Evolutionary conservation across 2,329 filamentous ascomycete genomes (phyloP).

Genomic region (Ophiocordyceps camponoti-floridani): DNA sequence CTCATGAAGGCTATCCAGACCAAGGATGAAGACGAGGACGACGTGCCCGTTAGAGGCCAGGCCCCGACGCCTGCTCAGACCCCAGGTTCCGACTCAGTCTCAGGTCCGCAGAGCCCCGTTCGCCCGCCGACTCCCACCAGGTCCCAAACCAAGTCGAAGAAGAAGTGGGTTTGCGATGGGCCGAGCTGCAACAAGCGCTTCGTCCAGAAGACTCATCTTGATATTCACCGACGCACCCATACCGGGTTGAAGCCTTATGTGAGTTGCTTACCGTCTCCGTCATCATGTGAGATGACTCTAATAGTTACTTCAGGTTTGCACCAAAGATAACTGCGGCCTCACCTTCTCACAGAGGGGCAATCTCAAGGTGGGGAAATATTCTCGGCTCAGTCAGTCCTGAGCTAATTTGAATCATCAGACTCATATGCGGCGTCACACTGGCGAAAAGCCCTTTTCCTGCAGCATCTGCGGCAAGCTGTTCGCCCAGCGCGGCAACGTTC

Average conservation of each 20-base stretch:
- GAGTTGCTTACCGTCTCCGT: slow-evolving; percentile 24
- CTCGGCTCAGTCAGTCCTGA: too few relatives aligned
- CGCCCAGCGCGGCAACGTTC: slow-evolving; percentile 70
- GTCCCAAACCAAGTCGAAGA: slow-evolving; percentile 20
- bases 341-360: slow-evolving; percentile 84
- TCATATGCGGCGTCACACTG: slow-evolving; percentile 73
- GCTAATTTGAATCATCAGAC: slow-evolving; percentile 32
- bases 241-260: slow-evolving; percentile 85
- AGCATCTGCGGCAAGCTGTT: slow-evolving; percentile 67
- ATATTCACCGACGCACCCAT: slow-evolving; percentile 77
- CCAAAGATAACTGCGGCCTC: slow-evolving; percentile 53
- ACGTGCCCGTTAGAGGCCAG: slow-evolving; percentile 8
- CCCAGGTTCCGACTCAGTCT: slow-evolving; percentile 2
- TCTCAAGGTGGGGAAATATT: slow-evolving; percentile 55
- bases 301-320: slow-evolving; percentile 36
- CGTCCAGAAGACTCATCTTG: slow-evolving; percentile 79
- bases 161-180: slow-evolving; percentile 56
- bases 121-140: slow-evolving; percentile 6
- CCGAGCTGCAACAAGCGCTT: slow-evolving; percentile 67
- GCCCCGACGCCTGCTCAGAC: slow-evolving; percentile 8
- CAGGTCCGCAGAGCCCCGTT: slow-evolving; percentile 8
- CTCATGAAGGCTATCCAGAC: slow-evolving; percentile 79
- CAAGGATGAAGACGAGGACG: slow-evolving; percentile 27
- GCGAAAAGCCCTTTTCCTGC: slow-evolving; percentile 71
- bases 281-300: slow-evolving; percentile 6